Percentiles rank a stretch among this genome's conserved stretches.
These are phyloP conservation scores for Globisporangium perplexum DNA, from an alignment of 352 stramenopile genomes.

Conservation along the genomic window DNA sequence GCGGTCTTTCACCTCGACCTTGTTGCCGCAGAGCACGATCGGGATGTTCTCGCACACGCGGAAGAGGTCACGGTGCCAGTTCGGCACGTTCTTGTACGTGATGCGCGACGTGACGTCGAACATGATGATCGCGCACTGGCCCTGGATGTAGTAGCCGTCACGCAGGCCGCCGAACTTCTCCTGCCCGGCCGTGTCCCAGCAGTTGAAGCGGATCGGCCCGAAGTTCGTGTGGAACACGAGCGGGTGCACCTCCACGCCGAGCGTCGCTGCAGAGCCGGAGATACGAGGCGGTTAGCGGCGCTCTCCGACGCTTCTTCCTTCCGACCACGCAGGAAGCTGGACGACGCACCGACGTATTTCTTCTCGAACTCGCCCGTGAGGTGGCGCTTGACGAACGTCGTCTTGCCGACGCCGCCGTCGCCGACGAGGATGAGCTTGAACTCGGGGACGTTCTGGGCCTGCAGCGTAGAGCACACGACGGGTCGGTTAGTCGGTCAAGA, in stretches of 20 bases:
- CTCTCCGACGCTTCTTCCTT: too few relatives aligned
- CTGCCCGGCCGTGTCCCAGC: constrained; percentile 99
- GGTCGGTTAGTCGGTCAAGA: too few relatives aligned
- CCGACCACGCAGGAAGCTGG: too few relatives aligned
- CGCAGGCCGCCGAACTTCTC: constrained; percentile 97
- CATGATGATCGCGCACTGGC: constrained; percentile 99
- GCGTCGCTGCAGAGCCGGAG: too few relatives aligned
- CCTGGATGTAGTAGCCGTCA: constrained; percentile 98
- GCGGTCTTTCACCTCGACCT: constrained; percentile 99
- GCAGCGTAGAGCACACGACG: too few relatives aligned
- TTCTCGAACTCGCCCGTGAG: constrained; percentile 99
- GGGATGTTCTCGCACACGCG: constrained; percentile 99
- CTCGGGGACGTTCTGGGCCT: constrained; percentile 91
- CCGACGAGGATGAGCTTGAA: constrained; percentile 99
- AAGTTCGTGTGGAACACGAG: constrained; percentile 99
- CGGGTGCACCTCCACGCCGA: constrained; percentile 99
- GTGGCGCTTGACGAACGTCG: constrained; percentile 99
- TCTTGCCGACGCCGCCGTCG: constrained; percentile 99
- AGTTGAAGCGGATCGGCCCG: constrained; percentile 99
- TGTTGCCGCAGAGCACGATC: constrained; percentile 99
- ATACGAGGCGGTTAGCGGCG: too few relatives aligned
- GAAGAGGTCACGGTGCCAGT: constrained; percentile 99
- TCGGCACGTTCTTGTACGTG: constrained; percentile 99
- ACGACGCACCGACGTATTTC: constrained; percentile 95
- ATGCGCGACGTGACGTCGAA: constrained; percentile 99